phyloP scores from a whole-genome alignment of 2,329 filamentous ascomycete genomes.

The Fusarium kyushuense region DNA sequence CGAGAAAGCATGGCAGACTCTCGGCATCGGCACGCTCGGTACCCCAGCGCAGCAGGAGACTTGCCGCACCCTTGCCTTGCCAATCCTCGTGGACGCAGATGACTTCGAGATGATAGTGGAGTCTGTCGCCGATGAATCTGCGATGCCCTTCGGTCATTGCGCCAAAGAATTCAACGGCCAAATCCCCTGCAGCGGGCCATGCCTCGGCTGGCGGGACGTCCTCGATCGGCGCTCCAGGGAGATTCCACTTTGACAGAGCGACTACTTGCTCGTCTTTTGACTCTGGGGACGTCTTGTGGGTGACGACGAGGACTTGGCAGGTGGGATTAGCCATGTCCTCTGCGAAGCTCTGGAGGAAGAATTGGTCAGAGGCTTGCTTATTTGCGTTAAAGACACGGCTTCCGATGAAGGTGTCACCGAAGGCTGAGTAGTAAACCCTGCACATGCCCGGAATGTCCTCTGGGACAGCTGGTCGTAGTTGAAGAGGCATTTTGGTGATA shows the following conservation, averaged over 20 bases:
- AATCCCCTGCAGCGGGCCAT: slow-evolving; percentile 58
- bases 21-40: slow-evolving; percentile 58
- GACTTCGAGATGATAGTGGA: slow-evolving; percentile 64
- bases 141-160: slow-evolving; percentile 52
- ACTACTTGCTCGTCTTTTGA: slow-evolving; percentile 49
- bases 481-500: slow-evolving; percentile 40
- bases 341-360: slow-evolving; percentile 53
- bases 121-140: slow-evolving; percentile 55
- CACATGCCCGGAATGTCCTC: slow-evolving; percentile 57
- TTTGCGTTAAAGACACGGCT: slow-evolving; percentile 54
- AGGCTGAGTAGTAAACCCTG: slow-evolving; percentile 61
- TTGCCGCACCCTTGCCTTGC: slow-evolving; percentile 61
- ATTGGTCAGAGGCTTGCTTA: slow-evolving; percentile 42
- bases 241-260: slow-evolving; percentile 63
- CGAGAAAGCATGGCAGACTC: slow-evolving; percentile 60
- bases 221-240: slow-evolving; percentile 45
- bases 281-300: slow-evolving; percentile 47
- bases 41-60: slow-evolving; percentile 62
- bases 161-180: slow-evolving; percentile 58
- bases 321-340: slow-evolving; percentile 57
- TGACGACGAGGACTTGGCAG: slow-evolving; percentile 56
- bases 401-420: slow-evolving; percentile 55
- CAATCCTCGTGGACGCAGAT: slow-evolving; percentile 57
- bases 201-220: slow-evolving; percentile 45
- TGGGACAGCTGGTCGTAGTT: slow-evolving; percentile 55